Evolutionary conservation across 768 basidiomycete genomes (phyloP).

Genomic region (Boletellus ananiceps): DNA sequence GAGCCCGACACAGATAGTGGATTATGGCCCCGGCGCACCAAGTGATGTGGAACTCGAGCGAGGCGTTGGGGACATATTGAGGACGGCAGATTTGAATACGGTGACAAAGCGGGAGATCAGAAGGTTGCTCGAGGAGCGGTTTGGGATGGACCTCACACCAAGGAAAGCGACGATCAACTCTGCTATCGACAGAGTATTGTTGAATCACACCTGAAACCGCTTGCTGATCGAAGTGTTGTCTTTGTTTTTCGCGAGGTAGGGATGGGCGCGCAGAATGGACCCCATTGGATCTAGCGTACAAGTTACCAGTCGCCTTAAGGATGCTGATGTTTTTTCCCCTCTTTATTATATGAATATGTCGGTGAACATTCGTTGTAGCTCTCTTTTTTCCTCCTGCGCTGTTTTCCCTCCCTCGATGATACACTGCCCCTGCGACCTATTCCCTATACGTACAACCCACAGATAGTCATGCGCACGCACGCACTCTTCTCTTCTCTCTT

Average conservation of each 20-base stretch:
- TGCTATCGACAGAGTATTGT: conserved; percentile 67
- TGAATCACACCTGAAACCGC: conserved; percentile 38
- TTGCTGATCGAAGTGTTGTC: not conserved
- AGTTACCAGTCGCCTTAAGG: conserved; percentile 11
- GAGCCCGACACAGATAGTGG: conserved; percentile 47
- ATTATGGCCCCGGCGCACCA: conserved; percentile 46
- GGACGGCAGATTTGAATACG: conserved; percentile 77
- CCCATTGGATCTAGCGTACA: conserved; percentile 18
- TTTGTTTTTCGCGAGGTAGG: not conserved
- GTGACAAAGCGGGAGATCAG: conserved; percentile 92
- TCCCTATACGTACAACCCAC: too few relatives aligned
- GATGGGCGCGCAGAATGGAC: conserved; percentile 17
- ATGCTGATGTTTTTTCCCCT: conserved; percentile 11
- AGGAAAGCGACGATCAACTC: conserved; percentile 74
- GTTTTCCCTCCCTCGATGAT: not conserved
- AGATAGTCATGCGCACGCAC: not conserved
- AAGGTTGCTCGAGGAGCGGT: conserved; percentile 74
- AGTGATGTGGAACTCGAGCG: conserved; percentile 69
- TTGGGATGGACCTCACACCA: conserved; percentile 69
- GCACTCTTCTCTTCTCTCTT: not conserved
- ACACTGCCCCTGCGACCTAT: not conserved
- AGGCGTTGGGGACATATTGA: conserved; percentile 69
- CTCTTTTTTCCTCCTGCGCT: not conserved
- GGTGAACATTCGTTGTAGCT: conserved; percentile 13
- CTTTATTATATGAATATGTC: not conserved